A percentile compares a stretch with the other conserved stretches of the same genome.
These are phyloP conservation scores for Xylariaceae sp. DNA, from an alignment of 2,329 filamentous ascomycete species.

Conservation along the genomic window DNA sequence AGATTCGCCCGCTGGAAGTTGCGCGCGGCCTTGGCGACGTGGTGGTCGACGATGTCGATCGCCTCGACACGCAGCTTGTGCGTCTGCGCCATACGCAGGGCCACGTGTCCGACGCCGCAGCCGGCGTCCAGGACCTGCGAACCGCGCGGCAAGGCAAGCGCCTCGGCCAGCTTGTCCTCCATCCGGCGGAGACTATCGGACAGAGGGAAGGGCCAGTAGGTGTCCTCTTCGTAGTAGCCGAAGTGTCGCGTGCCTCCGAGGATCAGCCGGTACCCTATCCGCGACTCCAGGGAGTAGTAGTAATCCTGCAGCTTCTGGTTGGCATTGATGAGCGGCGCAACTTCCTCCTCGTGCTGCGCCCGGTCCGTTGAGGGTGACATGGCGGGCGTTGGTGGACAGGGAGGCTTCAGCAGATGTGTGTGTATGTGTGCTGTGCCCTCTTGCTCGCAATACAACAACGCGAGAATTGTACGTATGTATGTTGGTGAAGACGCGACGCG, in stretches of 20 bases:
- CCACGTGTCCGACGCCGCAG: conserved; percentile 46
- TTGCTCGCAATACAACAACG: not conserved
- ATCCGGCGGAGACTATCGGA: conserved; percentile 30
- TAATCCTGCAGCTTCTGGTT: conserved; percentile 14
- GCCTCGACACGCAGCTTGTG: conserved; percentile 36
- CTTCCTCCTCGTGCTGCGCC: not conserved
- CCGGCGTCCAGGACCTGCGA: conserved; percentile 48
- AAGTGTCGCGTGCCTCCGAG: conserved; percentile 16
- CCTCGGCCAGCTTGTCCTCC: conserved; percentile 44
- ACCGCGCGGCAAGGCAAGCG: conserved; percentile 33
- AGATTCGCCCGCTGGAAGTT: conserved; percentile 32
- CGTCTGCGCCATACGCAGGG: conserved; percentile 41
- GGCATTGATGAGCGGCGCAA: not conserved
- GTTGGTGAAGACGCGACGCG: no score
- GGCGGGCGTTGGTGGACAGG: not conserved
- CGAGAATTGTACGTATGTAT: no score
- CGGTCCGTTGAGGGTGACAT: not conserved
- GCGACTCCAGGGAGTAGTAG: conserved; percentile 15
- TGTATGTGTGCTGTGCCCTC: not conserved
- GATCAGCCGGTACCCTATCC: conserved; percentile 14
- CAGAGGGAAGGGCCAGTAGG: conserved; percentile 12
- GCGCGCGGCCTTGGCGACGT: conserved; percentile 38
- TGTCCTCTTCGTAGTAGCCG: conserved; percentile 12
- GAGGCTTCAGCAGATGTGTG: not conserved
- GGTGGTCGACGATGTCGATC: conserved; percentile 46